A percentile compares a stretch with the other conserved stretches of the same genome.
Conservation (phyloP, 495 filamentous ascomycete species). For the Xylaria grammica region DNA sequence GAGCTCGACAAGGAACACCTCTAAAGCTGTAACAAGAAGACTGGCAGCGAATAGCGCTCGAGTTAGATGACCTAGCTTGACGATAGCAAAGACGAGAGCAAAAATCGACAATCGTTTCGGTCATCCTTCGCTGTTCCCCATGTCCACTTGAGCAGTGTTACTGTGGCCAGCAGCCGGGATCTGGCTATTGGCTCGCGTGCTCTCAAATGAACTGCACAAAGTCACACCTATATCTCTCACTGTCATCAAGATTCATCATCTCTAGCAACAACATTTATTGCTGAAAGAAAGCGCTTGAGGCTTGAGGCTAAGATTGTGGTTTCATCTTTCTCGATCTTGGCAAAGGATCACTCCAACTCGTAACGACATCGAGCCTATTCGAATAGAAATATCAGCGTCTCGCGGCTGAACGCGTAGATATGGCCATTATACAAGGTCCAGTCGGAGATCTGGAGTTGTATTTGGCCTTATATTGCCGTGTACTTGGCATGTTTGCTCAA, state of each 20-base stretch:
- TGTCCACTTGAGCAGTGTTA: slow-evolving; percentile 36
- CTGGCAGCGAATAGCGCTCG: slow-evolving; percentile 58
- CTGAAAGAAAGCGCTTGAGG: not conserved
- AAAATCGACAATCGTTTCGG: slow-evolving; percentile 44
- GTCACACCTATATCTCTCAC: slow-evolving; percentile 15
- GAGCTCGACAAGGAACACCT: slow-evolving; percentile 40
- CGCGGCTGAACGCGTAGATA: slow-evolving; percentile 29
- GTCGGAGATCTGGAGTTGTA: slow-evolving; percentile 8
- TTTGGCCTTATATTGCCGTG: slow-evolving; percentile 17
- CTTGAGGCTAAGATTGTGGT: slow-evolving; percentile 27
- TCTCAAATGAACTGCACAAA: slow-evolving; percentile 28
- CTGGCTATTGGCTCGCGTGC: slow-evolving; percentile 29
- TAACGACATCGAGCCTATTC: slow-evolving; percentile 13
- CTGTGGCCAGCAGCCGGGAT: slow-evolving; percentile 30
- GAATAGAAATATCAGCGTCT: slow-evolving; percentile 11
- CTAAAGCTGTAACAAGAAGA: slow-evolving; percentile 47
- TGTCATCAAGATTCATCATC: slow-evolving; percentile 6
- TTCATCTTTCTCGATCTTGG: slow-evolving; percentile 17
- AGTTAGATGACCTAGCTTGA: slow-evolving; percentile 59
- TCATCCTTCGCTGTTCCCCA: slow-evolving; percentile 37
- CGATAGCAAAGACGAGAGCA: slow-evolving; percentile 64
- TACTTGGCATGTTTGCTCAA: slow-evolving; percentile 27
- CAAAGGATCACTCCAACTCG: slow-evolving; percentile 3
- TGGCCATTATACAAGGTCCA: slow-evolving; percentile 23
- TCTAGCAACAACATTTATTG: slow-evolving; percentile 13